These are phyloP conservation scores for Pseudogymnoascus sp. DNA, from an alignment of 2,329 filamentous ascomycete genomes.

Conservation along the genomic window DNA sequence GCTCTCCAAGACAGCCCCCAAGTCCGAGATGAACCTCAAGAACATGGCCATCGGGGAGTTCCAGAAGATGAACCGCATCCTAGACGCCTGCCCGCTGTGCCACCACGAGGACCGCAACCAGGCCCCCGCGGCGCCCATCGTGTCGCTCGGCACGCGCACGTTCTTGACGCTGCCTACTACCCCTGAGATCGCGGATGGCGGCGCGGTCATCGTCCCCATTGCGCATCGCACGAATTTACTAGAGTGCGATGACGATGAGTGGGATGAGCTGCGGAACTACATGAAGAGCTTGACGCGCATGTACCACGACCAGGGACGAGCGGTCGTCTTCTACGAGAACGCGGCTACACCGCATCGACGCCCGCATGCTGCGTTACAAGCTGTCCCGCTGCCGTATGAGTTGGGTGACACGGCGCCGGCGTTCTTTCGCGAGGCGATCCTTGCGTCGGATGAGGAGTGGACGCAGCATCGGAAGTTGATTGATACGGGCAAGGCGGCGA, in stretches of 20 bases:
- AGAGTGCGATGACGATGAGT: conserved; percentile 98
- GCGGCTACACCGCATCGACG: conserved; percentile 73
- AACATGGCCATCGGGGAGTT: conserved; percentile 83
- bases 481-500: conserved; percentile 62
- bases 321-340: conserved; percentile 97
- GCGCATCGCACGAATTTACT: conserved; percentile 82
- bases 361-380: conserved; percentile 77
- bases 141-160: conserved; percentile 78
- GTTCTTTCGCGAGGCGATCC: conserved; percentile 91
- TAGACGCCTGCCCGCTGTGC: conserved; percentile 85
- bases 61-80: conserved; percentile 77
- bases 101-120: conserved; percentile 75
- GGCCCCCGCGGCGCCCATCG: conserved; percentile 73
- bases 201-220: conserved; percentile 82
- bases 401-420: conserved; percentile 88
- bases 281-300: conserved; percentile 94
- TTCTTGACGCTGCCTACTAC: conserved; percentile 85
- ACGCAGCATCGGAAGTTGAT: conserved; percentile 91
- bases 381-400: conserved; percentile 79
- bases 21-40: conserved; percentile 79
- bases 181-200: conserved; percentile 76
- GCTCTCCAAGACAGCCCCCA: conserved; percentile 78
- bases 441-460: conserved; percentile 87
- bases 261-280: conserved; percentile 98
- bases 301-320: conserved; percentile 87